Conservation (phyloP, 768 basidiomycete species). For the Xerocomus brunneocitrinus region DNA sequence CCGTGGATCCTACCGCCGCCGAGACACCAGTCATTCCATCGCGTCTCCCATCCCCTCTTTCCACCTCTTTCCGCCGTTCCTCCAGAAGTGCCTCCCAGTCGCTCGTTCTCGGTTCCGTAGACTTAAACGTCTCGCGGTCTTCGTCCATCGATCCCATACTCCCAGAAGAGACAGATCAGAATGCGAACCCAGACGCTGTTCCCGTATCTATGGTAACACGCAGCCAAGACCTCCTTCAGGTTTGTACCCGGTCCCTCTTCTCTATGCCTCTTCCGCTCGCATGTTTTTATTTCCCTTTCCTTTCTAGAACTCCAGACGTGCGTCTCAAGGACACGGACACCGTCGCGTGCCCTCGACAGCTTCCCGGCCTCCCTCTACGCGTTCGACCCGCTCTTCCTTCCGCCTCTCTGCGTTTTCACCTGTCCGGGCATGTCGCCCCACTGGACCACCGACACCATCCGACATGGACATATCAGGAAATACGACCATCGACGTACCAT, state of each 20-base stretch:
- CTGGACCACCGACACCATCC: background rate
- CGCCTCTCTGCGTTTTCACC: slow-evolving; percentile 22
- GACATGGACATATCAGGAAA: slow-evolving; percentile 2
- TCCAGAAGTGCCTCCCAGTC: slow-evolving; percentile 21
- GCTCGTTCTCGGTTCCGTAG: slow-evolving; percentile 24
- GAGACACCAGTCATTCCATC: slow-evolving; percentile 20
- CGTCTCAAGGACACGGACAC: slow-evolving; percentile 15
- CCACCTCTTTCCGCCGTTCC: slow-evolving; percentile 22
- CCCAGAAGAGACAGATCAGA: slow-evolving; percentile 11
- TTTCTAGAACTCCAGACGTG: slow-evolving; percentile 19
- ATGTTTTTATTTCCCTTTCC: background rate
- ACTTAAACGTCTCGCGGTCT: slow-evolving; percentile 22
- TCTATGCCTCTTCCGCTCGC: background rate
- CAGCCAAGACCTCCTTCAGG: slow-evolving; percentile 30
- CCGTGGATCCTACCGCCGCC: background rate
- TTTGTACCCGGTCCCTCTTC: slow-evolving; percentile 4
- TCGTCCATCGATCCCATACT: slow-evolving; percentile 14
- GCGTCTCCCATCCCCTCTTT: slow-evolving; percentile 9
- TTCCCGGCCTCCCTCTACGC: slow-evolving; percentile 14
- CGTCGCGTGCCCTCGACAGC: slow-evolving; percentile 21
- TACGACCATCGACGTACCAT: background rate
- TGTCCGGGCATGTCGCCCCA: background rate
- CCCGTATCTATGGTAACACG: slow-evolving; percentile 14
- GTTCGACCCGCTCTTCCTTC: slow-evolving; percentile 15
- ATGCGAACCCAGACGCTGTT: slow-evolving; percentile 4